Percentiles rank a stretch among this genome's conserved stretches.
Conservation (phyloP, 495 filamentous ascomycete species). For the Melanomma pulvis-pyrius region DNA sequence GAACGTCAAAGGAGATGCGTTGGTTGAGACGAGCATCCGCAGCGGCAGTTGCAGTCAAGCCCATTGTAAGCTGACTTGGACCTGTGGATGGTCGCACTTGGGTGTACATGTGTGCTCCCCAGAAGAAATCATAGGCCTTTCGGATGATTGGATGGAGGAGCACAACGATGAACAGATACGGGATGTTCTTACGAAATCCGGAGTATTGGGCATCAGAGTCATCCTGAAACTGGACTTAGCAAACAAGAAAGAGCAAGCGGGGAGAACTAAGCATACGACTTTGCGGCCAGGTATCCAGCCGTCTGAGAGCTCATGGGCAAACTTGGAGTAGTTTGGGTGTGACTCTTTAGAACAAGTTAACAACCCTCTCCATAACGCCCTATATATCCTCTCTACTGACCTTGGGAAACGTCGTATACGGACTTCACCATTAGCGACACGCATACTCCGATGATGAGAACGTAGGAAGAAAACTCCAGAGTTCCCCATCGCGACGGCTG, state of each 20-base stretch:
- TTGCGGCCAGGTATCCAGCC: constrained; percentile 97
- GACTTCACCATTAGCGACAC: constrained; percentile 92
- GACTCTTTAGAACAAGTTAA: constrained; percentile 57
- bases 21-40: constrained; percentile 71
- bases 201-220: constrained; percentile 87
- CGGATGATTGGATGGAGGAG: constrained; percentile 77
- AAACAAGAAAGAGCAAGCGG: not conserved
- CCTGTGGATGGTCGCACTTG: constrained; percentile 22
- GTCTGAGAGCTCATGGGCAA: constrained; percentile 66
- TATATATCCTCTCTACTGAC: constrained; percentile 48
- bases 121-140: constrained; percentile 62
- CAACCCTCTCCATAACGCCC: not conserved
- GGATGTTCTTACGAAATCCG: constrained; percentile 85
- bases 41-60: constrained; percentile 48
- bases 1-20: constrained; percentile 80
- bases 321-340: constrained; percentile 79
- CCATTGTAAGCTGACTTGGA: constrained; percentile 34
- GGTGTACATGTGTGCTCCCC: constrained; percentile 38
- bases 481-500: constrained; percentile 78
- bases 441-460: constrained; percentile 64
- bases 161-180: constrained; percentile 72
- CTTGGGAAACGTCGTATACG: constrained; percentile 81
- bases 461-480: constrained; percentile 84
- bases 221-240: constrained; percentile 58
- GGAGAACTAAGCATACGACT: constrained; percentile 61